Base-by-base conservation (phyloP, 2,329 filamentous ascomycete species). In the Chaetoscypha palmicola region DNA sequence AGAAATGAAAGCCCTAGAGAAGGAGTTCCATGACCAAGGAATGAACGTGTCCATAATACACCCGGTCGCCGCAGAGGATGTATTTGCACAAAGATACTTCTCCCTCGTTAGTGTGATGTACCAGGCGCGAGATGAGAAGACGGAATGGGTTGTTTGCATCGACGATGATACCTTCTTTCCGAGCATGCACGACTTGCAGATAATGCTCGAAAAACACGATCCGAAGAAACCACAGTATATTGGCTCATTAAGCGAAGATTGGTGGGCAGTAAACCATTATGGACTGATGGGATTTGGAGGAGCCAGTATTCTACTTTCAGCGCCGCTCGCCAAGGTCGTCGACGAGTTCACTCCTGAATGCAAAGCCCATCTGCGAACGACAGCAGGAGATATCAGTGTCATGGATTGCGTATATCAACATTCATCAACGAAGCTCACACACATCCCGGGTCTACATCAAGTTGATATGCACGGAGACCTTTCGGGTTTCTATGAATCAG, bases 61-160 rank as follows among this genome's bases (percentile, higher is more conserved):
- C 23, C 58, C 58, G 4, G 56, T 61, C 1, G 40, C 41, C 4
- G 31, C 46, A 7, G 43, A 37, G 5, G 55, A 60, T 35, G 41
- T 39, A 2, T 60, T 60, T 30, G 50, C 55, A 4, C 58, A 66
- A 26, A 63, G 68, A n/a, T 70, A 71, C 45, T 71, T 71, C 48
- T 67, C 67, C 3, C 54, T 71, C 17, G 58, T 70, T 7, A 58
- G 62, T 22, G 58, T 68, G 3, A 61, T 72, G 57, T 65, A 66
- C 37, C 49, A 58, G 31, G 61, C 68, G 33, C 54, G 62, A 38
- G 58, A 65, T 19, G 54, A 62, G 1, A 56, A 61, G 24, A 71
- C 68, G 1, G 43, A 57, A 44, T 61, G 59, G 59, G 45, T 56
- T 19, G 45, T 52, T 12, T 33, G 47, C 14, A 59, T 62, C 21